Percentiles rank a stretch among this genome's conserved stretches.
phyloP scores from a whole-genome alignment of 306 rosid genomes.

The Cicer arietinum region DNA sequence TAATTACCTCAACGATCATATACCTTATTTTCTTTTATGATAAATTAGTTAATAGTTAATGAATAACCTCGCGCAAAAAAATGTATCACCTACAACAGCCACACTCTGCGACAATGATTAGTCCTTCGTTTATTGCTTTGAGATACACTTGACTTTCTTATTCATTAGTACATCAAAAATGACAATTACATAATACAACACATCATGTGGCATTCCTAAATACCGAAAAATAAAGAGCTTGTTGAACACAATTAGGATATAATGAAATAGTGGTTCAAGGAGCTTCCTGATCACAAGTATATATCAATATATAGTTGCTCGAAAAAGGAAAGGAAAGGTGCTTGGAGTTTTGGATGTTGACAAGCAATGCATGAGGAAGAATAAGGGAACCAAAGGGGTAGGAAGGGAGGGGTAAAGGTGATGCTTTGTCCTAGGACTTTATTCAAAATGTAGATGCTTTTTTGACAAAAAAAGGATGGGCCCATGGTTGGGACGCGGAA shows the following conservation, averaged over 20 bases:
- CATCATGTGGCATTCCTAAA: constrained; percentile 5
- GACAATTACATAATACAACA: not conserved
- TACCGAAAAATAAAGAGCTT: constrained; percentile 43
- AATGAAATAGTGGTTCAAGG: constrained; percentile 37
- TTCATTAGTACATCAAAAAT: not conserved
- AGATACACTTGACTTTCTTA: not conserved
- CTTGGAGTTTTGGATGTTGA: constrained; percentile 50
- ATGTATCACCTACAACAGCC: not conserved
- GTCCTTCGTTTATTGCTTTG: not conserved
- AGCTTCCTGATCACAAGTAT: constrained; percentile 46
- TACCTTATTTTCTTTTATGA: constrained; percentile 22
- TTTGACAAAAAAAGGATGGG: constrained; percentile 58
- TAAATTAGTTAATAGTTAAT: not conserved
- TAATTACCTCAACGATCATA: constrained; percentile 26
- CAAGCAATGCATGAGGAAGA: constrained; percentile 48
- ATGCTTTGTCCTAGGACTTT: constrained; percentile 68
- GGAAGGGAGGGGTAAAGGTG: constrained; percentile 50
- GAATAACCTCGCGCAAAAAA: not conserved
- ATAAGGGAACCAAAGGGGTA: constrained; percentile 44
- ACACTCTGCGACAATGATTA: not conserved
- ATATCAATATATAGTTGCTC: constrained; percentile 36
- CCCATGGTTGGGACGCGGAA: constrained; percentile 52
- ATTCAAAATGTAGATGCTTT: constrained; percentile 68
- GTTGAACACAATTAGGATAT: constrained; percentile 44
- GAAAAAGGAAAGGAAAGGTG: constrained; percentile 47